A percentile compares a stretch with the other conserved stretches of the same genome.
phyloP scores from a whole-genome alignment of 495 filamentous ascomycete species.

The Cryomyces minteri region DNA sequence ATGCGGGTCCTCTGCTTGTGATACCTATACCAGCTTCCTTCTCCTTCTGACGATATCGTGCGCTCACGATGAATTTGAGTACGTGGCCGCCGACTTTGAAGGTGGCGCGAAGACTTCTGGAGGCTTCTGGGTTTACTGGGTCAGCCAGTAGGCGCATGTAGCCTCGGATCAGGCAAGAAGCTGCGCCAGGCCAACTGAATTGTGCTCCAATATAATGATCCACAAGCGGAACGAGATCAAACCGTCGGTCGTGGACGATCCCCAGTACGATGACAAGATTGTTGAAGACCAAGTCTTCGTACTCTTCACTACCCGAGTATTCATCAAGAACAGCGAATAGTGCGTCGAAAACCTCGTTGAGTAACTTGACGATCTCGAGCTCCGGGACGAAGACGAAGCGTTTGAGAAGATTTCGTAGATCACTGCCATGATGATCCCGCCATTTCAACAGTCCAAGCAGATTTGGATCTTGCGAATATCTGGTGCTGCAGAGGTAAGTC shows the following conservation, averaged over 20 bases:
- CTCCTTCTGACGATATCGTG: conserved; percentile 64
- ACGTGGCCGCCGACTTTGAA: conserved; percentile 91
- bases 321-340: conserved; percentile 83
- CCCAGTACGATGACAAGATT: conserved; percentile 77
- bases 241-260: conserved; percentile 86
- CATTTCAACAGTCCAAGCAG: conserved; percentile 72
- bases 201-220: conserved; percentile 77
- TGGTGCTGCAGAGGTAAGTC: conserved; percentile 88
- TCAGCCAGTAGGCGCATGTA: conserved; percentile 67
- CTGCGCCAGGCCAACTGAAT: conserved; percentile 89
- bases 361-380: conserved; percentile 89
- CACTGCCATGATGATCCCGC: conserved; percentile 51
- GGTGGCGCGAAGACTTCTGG: conserved; percentile 70
- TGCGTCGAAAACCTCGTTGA: conserved; percentile 78
- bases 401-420: conserved; percentile 55
- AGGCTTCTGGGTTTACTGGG: conserved; percentile 58
- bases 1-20: conserved; percentile 53
- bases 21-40: conserved; percentile 86
- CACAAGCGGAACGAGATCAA: conserved; percentile 76
- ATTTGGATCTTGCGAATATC: conserved; percentile 84
- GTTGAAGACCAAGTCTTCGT: conserved; percentile 83
- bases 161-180: conserved; percentile 75
- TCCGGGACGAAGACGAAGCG: conserved; percentile 85
- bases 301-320: conserved; percentile 72
- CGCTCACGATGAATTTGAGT: conserved; percentile 87